Evolutionary conservation across 306 rosid species (phyloP).

Genomic region (Gillenia trifoliata): DNA sequence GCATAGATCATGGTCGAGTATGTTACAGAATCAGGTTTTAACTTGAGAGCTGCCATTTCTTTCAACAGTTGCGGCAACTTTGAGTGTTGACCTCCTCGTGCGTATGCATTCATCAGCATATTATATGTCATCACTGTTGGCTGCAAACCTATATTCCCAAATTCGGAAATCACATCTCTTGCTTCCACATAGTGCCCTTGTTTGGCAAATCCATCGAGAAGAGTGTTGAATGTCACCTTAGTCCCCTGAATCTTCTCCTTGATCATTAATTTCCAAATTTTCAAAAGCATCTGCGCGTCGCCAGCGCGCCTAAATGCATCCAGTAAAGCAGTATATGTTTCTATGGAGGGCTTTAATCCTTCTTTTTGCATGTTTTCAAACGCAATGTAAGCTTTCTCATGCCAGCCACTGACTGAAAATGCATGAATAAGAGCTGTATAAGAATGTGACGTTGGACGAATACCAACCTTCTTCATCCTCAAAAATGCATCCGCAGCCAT

Average conservation of each 20-base stretch:
- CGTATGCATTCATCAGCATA: conserved; percentile 86
- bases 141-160: conserved; percentile 61
- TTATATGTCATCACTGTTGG: conserved; percentile 83
- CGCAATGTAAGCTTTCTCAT: conserved; percentile 68
- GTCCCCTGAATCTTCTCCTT: conserved; percentile 62
- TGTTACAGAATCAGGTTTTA: conserved; percentile 80
- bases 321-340: conserved; percentile 76
- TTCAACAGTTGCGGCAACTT: conserved; percentile 73
- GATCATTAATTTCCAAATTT: conserved; percentile 76
- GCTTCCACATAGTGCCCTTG: conserved; percentile 81
- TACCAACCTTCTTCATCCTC: conserved; percentile 80
- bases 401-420: conserved; percentile 73
- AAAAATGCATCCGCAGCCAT: conserved; percentile 83
- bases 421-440: conserved; percentile 89
- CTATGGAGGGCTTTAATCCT: conserved; percentile 72
- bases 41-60: conserved; percentile 63
- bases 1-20: conserved; percentile 84
- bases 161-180: conserved; percentile 71
- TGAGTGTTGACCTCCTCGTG: conserved; percentile 72
- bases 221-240: conserved; percentile 61
- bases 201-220: conserved; percentile 86
- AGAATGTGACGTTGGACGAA: conserved; percentile 71
- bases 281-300: conserved; percentile 60
- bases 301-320: conserved; percentile 84
- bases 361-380: conserved; percentile 72